phyloP scores from a whole-genome alignment of 352 stramenopile species.

The Globisporangium lucens region DNA sequence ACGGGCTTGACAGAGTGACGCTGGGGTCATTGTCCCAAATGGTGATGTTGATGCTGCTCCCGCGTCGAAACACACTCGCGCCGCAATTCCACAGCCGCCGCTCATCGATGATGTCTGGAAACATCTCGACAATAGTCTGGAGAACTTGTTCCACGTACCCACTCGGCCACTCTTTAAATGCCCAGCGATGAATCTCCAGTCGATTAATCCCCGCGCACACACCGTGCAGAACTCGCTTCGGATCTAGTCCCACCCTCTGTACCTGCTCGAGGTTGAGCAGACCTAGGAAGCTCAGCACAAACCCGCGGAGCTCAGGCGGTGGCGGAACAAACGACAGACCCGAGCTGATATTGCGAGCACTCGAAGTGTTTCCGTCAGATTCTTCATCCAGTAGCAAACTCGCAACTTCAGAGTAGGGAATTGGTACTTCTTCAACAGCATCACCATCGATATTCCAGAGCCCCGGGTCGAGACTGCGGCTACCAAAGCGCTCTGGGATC shows the following conservation, averaged over 20 bases:
- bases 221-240: conserved; percentile 36
- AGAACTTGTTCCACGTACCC: conserved; percentile 48
- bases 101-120: conserved; percentile 39
- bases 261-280: conserved; percentile 58
- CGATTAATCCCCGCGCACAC: conserved; percentile 53
- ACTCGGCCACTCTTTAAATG: conserved; percentile 48
- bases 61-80: conserved; percentile 35
- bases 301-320: conserved; percentile 42
- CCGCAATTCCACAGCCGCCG: conserved; percentile 73
- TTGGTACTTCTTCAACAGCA: not conserved
- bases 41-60: conserved; percentile 46
- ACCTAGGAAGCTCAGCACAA: conserved; percentile 63
- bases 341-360: conserved; percentile 13
- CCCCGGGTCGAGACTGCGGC: conserved; percentile 25
- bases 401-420: conserved; percentile 30
- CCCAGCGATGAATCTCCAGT: conserved; percentile 60
- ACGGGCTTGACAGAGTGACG: conserved; percentile 47
- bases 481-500: conserved; percentile 40
- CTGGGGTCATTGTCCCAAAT: conserved; percentile 81
- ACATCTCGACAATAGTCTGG: conserved; percentile 43
- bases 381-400: conserved; percentile 25
- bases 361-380: conserved; percentile 22
- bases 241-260: conserved; percentile 32
- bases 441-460: not conserved
- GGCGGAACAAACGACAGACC: conserved; percentile 30